A percentile compares a stretch with the other conserved stretches of the same genome.
phyloP scores from a whole-genome alignment of 495 filamentous ascomycete species.

The Pseudoneurospora amorphoporcata region DNA sequence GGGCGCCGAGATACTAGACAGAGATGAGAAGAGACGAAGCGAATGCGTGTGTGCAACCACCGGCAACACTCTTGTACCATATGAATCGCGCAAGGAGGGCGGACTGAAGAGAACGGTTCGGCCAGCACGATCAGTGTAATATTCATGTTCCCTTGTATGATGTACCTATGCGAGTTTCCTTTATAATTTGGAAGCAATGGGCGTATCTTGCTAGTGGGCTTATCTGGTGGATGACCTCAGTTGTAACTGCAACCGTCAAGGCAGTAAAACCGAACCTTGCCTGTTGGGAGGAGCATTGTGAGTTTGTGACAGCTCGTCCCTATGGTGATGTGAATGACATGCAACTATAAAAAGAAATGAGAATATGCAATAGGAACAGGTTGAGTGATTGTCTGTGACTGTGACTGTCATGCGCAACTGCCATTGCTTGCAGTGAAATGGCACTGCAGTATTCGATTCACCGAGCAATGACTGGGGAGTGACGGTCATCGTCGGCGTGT shows the following conservation, averaged over 20 bases:
- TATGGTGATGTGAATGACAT: background rate
- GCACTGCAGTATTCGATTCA: background rate
- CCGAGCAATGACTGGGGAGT: background rate
- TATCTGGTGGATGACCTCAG: background rate
- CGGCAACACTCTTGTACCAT: background rate
- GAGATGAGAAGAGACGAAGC: background rate
- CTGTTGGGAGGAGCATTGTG: too few relatives aligned
- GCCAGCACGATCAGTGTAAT: background rate
- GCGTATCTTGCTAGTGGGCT: background rate
- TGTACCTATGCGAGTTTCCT: background rate
- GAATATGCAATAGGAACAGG: background rate
- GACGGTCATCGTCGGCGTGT: background rate
- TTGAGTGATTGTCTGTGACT: background rate
- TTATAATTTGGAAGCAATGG: background rate
- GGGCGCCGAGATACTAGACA: background rate
- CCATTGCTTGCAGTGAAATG: background rate
- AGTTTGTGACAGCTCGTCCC: background rate
- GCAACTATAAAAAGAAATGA: background rate
- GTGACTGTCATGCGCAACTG: background rate
- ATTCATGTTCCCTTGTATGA: background rate
- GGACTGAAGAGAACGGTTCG: background rate
- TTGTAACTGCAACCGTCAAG: background rate
- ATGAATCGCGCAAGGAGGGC: background rate
- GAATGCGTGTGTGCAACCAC: background rate
- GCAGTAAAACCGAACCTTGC: background rate